Evolutionary conservation across 148 eudicot genomes (phyloP), one percentile per base, ranked within the genome.

Genomic region (Rhododendron kiyosumense): DNA sequence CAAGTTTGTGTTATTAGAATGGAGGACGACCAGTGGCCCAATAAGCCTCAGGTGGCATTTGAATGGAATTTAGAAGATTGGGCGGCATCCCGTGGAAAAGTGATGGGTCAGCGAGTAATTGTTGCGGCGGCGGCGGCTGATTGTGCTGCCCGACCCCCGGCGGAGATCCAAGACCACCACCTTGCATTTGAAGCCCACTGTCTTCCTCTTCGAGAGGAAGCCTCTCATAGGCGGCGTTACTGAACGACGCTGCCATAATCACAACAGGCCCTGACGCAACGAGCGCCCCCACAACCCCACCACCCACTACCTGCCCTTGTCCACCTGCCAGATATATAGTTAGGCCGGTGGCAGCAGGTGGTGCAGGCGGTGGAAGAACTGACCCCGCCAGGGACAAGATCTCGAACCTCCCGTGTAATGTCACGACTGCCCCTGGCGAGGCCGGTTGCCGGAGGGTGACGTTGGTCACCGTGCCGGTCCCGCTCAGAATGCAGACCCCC

Each of bases 361-460:
- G 98, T 3, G 98, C 98, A 0, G 98, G 98, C 0, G 96, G 95
- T 0, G 98, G 98, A 6, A 95, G 87, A 71, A 95, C 92, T 0
- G 98, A 95, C 5, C 98, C 98, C 0, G 98, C 86, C 13, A 95
- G 79, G 0, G 98, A 94, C 18, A 95, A 65, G 92, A 95, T 92
- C 93, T 95, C 98, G 84, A 95, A 95, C 75, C 98, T 71, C 4
- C 98, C 98, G 75, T 94, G 98, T 24, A 95, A 82, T 7, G 95
- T 95, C 22, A 93, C 95, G 7, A 95, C 91, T 1, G 90, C 91
- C 0, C 92, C 91, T 0, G 98, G 92, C 4, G 92, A 90, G 0
- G 94, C 96, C n/a, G 98, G 98, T 85, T 95, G 98, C 9, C 96
- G 92, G 78, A 95, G 93, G 30, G 98, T 95, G 20, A 95, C 98